phyloP scores from a whole-genome alignment of 371 early-diverging fungal species.

The Mortierella sp. region DNA sequence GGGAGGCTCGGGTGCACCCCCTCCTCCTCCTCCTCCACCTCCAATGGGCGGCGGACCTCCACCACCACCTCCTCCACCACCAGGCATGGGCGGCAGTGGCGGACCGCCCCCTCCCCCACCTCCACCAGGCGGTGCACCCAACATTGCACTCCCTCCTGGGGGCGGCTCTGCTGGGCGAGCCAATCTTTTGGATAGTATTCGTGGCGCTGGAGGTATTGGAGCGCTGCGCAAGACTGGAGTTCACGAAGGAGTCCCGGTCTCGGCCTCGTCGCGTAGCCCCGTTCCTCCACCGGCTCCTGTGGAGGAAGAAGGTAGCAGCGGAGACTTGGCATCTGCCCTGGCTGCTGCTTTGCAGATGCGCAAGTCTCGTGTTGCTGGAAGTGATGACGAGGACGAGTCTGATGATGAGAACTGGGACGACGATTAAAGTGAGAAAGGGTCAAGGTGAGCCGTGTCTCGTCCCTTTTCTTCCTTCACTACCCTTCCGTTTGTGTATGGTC shows the following conservation, averaged over 20 bases:
- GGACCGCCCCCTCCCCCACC: slow-evolving; percentile 55
- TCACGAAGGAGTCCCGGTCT: slow-evolving; percentile 13
- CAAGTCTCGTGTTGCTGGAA: slow-evolving; percentile 49
- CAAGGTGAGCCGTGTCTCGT: background rate
- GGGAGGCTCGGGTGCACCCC: slow-evolving; percentile 30
- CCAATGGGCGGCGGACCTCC: slow-evolving; percentile 40
- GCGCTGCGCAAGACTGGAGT: slow-evolving; percentile 57
- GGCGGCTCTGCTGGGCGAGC: slow-evolving; percentile 41
- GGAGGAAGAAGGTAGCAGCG: slow-evolving; percentile 39
- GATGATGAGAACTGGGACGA: slow-evolving; percentile 58
- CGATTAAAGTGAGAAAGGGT: slow-evolving; percentile 14
- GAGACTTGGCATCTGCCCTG: slow-evolving; percentile 49
- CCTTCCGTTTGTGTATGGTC: background rate
- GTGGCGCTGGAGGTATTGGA: slow-evolving; percentile 63
- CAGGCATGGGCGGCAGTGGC: slow-evolving; percentile 28
- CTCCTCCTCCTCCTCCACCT: slow-evolving; percentile 64
- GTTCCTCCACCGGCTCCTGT: slow-evolving; percentile 21
- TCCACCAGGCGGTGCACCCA: slow-evolving; percentile 23
- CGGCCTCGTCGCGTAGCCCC: slow-evolving; percentile 30
- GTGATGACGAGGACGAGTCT: slow-evolving; percentile 57
- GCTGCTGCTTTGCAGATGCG: slow-evolving; percentile 35
- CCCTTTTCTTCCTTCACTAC: background rate
- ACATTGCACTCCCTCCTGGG: slow-evolving; percentile 30
- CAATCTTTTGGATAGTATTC: slow-evolving; percentile 63
- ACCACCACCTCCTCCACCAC: slow-evolving; percentile 54